Evolutionary conservation across 1,284 basidiomycete species (phyloP), one percentile per base, ranked within the genome.

Genomic region (Vanrija humicola): DNA sequence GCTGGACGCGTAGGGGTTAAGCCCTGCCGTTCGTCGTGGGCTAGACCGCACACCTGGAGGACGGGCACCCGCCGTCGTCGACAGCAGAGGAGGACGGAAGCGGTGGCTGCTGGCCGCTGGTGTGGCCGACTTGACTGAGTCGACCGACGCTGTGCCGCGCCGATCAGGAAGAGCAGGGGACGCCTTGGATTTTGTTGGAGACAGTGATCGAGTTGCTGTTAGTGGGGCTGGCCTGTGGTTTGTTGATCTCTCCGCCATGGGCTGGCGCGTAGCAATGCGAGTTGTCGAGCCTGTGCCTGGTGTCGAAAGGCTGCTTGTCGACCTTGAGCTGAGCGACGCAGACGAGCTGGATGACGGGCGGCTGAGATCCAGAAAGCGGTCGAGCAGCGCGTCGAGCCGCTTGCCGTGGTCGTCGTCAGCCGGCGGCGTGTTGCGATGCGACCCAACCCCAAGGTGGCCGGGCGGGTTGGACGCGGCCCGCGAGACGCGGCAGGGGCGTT

Each of bases 301-400:
- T 14, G 18, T 18, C 19, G 39, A 6, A 12, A n/a, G 18, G 40
- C 40, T 21, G n/a, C 40, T 45, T 15, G 45, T 54, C n/a, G 38
- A 28, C n/a, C 45, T 18, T 8, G 42, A 19, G 16, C 19, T 16
- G 19, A 15, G 21, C n/a, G 6, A 38, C 18, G 50, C 47, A 3
- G 57, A 29, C 0, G 43, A 19, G 6, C 38, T 25, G n/a, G 57
- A 51, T 10, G 38, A 14, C 0, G 53, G 46, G 28, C 52, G 51
- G 3, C 40, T 28, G 2, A 49, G 34, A 39, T 57, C 52, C 15
- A 59, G 43, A 12, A 54, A 58, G 1, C 49, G 46, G 14, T 59
- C 57, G 6, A 59, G 50, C 10, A 59, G 57, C 39, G 55, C 57
- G 47, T 59, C 57, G 3, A 59, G 57, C 3, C 49, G 46, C 25